A percentile compares a stretch with the other conserved stretches of the same genome.
These are phyloP conservation scores for Pseudogymnoascus sp. DNA, from an alignment of 2,329 filamentous ascomycete species.

Conservation along the genomic window DNA sequence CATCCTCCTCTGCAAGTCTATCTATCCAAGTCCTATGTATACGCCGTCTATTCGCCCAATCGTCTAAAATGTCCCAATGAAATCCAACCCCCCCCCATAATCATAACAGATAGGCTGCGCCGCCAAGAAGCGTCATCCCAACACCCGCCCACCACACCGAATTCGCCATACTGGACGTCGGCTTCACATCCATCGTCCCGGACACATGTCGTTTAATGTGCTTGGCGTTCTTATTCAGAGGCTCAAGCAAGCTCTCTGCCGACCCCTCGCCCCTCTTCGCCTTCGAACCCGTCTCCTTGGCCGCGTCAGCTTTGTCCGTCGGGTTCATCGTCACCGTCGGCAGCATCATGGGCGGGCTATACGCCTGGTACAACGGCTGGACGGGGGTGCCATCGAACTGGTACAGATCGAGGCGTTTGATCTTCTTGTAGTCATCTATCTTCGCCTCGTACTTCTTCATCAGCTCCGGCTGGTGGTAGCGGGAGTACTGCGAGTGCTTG, in stretches of 20 bases:
- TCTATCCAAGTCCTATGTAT: not conserved
- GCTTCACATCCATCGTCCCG: constrained; percentile 9
- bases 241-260: constrained; percentile 30
- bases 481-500: constrained; percentile 48
- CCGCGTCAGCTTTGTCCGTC: constrained; percentile 29
- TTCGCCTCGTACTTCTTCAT: constrained; percentile 42
- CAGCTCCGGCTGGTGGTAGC: constrained; percentile 57
- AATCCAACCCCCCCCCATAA: not conserved
- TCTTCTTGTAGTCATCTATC: constrained; percentile 52
- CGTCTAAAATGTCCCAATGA: not conserved
- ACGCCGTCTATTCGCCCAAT: not conserved
- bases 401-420: constrained; percentile 56
- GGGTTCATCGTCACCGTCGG: constrained; percentile 60
- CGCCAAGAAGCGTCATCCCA: constrained; percentile 28
- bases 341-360: constrained; percentile 58
- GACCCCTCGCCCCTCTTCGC: constrained; percentile 28
- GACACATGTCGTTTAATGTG: constrained; percentile 21
- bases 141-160: constrained; percentile 28
- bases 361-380: constrained; percentile 60
- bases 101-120: constrained; percentile 27
- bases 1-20: not conserved
- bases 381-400: constrained; percentile 55
- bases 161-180: constrained; percentile 18
- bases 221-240: constrained; percentile 25
- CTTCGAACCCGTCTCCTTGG: constrained; percentile 29